Conservation (phyloP, 257 asterid species). For the Capsicum pubescens region DNA sequence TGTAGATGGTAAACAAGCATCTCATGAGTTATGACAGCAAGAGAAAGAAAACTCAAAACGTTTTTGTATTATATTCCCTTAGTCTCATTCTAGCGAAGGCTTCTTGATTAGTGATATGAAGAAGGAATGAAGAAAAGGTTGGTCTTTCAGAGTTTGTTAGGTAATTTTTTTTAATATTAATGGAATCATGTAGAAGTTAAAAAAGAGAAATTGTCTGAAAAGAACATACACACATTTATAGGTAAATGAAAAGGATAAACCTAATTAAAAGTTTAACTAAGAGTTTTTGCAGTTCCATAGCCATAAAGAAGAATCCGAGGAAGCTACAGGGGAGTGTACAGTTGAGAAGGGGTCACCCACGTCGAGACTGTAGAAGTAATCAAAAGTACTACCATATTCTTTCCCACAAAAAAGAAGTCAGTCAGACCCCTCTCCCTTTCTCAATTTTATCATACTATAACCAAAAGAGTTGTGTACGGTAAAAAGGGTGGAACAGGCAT, state of each 20-base stretch:
- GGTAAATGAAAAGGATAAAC: not conserved
- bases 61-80: not conserved
- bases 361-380: not conserved
- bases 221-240: conserved; percentile 8
- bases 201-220: not conserved
- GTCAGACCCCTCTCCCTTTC: not conserved
- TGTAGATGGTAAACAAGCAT: not conserved
- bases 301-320: not conserved
- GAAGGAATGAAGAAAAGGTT: not conserved
- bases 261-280: not conserved
- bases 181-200: not conserved
- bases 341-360: not conserved
- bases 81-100: not conserved
- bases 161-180: not conserved
- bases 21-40: not conserved
- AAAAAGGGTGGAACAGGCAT: not conserved
- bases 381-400: not conserved
- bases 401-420: not conserved
- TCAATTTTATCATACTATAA: not conserved
- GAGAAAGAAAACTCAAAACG: conserved; percentile 1
- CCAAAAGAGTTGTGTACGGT: not conserved
- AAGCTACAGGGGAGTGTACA: not conserved
- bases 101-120: not conserved
- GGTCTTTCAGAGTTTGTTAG: not conserved
- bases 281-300: conserved; percentile 1